Base-by-base conservation (phyloP, 805 yeast genomes). In the Saccharomycopsis sp. region DNA sequence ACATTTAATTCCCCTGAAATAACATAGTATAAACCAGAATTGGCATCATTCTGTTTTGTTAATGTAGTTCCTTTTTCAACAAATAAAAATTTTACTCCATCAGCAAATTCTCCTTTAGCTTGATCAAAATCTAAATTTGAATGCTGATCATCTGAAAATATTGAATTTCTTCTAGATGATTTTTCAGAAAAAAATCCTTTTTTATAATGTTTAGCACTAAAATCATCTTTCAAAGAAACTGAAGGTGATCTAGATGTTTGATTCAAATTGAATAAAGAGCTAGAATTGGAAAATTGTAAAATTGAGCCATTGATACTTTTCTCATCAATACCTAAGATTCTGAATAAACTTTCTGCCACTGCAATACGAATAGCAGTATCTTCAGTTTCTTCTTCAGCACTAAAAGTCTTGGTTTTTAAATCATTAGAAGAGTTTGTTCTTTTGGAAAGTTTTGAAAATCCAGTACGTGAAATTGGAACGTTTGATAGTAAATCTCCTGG, bases 401-500 rank as follows among this genome's bases (percentile, higher is more conserved):
- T 67, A 47, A 58, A 34, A 55, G 56, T 2, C 63, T 52, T 42
- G 52, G 55, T 39, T 23, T 28, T 34, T 6, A 34, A 13, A 13
- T 36, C 26, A 13, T 12, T 19, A 4, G 33, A 32, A 9, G 10
- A 17, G 3, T 21, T 25, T 12, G 29, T 18, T 18, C 23, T 15
- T 28, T 28, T 15, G n/a, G n/a, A n/a, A 8, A 14, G 9, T 5
- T 6, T 18, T 5, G 34, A 18, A 18, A 20, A 12, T 3, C 18
- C 32, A 9, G 25, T 14, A 40, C 79, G 61, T 1, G 79, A 68
- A 5, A 82, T 56, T 1, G 94, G 92, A 1, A 79, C 95, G 40
- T 80, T 82, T 0, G 95, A 81, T 9, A 87, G 60, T 38, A 87
- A 63, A 54, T 86, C 95, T 21, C 95, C 95, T 0, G 95, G 95